These are phyloP conservation scores for Stagonosporopsis vannaccii DNA, from an alignment of 2,329 filamentous ascomycete genomes.

Conservation along the genomic window DNA sequence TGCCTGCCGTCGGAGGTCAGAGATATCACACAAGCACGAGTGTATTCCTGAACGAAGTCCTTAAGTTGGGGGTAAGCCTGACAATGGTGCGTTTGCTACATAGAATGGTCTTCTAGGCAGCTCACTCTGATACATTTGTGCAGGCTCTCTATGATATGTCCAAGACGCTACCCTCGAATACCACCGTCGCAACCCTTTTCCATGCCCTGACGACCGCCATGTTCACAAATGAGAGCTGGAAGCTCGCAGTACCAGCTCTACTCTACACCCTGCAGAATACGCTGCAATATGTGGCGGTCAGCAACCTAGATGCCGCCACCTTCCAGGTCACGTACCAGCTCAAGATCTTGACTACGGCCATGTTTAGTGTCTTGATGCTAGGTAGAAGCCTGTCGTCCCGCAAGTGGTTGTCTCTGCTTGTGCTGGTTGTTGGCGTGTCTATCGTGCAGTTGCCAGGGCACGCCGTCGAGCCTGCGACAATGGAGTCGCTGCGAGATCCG, in stretches of 20 bases:
- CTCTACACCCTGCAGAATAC: slow-evolving; percentile 93
- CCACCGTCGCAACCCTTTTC: slow-evolving; percentile 80
- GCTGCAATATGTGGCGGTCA: slow-evolving; percentile 90
- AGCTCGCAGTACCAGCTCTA: slow-evolving; percentile 84
- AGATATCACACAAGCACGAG: slow-evolving; percentile 94
- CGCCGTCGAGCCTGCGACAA: slow-evolving; percentile 57
- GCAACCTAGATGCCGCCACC: slow-evolving; percentile 88
- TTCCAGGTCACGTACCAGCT: slow-evolving; percentile 95
- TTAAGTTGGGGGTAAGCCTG: slow-evolving; percentile 87
- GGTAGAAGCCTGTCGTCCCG: slow-evolving; percentile 72
- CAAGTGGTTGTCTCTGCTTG: slow-evolving; percentile 80
- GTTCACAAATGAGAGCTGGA: slow-evolving; percentile 93
- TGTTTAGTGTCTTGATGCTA: slow-evolving; percentile 84
- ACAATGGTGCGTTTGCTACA: slow-evolving; percentile 62
- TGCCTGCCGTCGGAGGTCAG: slow-evolving; percentile 83
- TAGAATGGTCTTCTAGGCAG: not conserved
- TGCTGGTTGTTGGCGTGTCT: slow-evolving; percentile 82
- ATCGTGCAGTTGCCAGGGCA: slow-evolving; percentile 81
- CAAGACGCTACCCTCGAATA: slow-evolving; percentile 75
- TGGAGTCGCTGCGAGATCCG: slow-evolving; percentile 66
- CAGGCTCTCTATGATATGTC: slow-evolving; percentile 84
- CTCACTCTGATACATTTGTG: not conserved
- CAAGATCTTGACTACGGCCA: slow-evolving; percentile 88
- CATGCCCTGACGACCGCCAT: slow-evolving; percentile 80
- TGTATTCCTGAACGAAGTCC: slow-evolving; percentile 89